Percentiles rank a stretch among this genome's conserved stretches.
Conservation (phyloP, 352 stramenopile genomes). For the Phytophthora pinifolia region DNA sequence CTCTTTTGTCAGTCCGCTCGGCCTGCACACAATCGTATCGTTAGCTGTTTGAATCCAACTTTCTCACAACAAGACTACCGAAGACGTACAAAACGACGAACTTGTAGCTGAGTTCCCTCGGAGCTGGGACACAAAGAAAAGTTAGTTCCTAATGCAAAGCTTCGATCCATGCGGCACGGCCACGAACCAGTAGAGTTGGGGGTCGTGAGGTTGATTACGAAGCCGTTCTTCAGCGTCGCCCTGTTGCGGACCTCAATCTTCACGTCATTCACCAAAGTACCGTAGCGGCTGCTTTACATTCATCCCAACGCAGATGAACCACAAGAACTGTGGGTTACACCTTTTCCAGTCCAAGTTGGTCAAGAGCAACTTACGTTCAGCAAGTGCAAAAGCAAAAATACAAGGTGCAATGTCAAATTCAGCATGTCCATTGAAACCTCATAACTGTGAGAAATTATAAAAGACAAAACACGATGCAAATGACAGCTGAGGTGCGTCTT, state of each 20-base stretch:
- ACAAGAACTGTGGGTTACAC: not conserved
- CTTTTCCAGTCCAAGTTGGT: too few relatives aligned
- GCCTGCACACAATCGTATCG: constrained; percentile 12
- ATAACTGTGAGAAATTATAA: too few relatives aligned
- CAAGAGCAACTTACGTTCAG: too few relatives aligned
- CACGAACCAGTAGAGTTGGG: constrained; percentile 28
- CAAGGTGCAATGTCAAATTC: too few relatives aligned
- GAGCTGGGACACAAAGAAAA: constrained; percentile 10
- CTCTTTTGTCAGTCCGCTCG: constrained; percentile 24
- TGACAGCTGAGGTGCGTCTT: too few relatives aligned
- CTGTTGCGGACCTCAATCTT: constrained; percentile 34
- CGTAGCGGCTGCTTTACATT: constrained; percentile 39
- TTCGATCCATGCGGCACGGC: not conserved
- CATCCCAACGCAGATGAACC: not conserved
- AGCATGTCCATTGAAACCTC: too few relatives aligned
- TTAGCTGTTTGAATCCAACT: constrained; percentile 1
- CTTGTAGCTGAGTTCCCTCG: constrained; percentile 39
- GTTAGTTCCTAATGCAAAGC: not conserved
- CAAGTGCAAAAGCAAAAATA: too few relatives aligned
- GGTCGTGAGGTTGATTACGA: constrained; percentile 56
- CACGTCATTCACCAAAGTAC: constrained; percentile 53
- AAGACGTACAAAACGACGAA: constrained; percentile 64
- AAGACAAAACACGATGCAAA: too few relatives aligned
- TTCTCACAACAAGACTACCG: not conserved
- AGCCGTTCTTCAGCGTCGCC: constrained; percentile 28